Conservation (phyloP, 345 rosid species). For the Mangifera indica region DNA sequence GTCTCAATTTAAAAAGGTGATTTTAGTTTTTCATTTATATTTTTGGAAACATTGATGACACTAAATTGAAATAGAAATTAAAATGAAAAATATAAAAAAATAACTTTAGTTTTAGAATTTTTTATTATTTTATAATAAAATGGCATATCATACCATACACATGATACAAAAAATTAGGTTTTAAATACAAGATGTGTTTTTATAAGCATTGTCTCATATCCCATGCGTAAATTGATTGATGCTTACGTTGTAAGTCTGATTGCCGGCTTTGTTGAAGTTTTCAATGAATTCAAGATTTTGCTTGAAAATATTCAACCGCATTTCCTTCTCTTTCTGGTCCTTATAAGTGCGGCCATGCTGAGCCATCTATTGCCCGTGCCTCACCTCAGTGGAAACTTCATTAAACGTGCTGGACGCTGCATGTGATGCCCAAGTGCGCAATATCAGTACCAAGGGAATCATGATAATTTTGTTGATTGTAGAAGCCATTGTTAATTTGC, state of each 20-base stretch:
- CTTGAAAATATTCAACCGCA: slow-evolving; percentile 38
- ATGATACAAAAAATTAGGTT: too few species aligned
- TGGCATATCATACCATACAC: too few species aligned
- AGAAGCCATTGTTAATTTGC: neutral
- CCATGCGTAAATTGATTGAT: slow-evolving; percentile 42
- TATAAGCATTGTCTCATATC: slow-evolving; percentile 20
- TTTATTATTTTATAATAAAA: too few species aligned
- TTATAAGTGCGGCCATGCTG: slow-evolving; percentile 33
- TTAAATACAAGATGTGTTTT: neutral
- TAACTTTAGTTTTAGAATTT: too few species aligned
- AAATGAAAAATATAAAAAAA: too few species aligned
- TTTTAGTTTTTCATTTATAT: too few species aligned
- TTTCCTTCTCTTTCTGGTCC: slow-evolving; percentile 30
- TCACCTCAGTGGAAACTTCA: slow-evolving; percentile 33
- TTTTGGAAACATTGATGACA: too few species aligned
- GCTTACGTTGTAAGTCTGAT: slow-evolving; percentile 28
- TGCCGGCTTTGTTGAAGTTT: slow-evolving; percentile 32
- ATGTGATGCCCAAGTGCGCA: slow-evolving; percentile 17
- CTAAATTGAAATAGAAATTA: too few species aligned
- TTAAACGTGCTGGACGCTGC: slow-evolving; percentile 17
- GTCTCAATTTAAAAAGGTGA: too few species aligned
- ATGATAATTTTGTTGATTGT: neutral
- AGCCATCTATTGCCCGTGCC: slow-evolving; percentile 46
- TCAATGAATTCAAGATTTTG: slow-evolving; percentile 41
- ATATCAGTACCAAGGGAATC: slow-evolving; percentile 11